Evolutionary conservation across 768 basidiomycete genomes (phyloP).

Genomic region (Lactarius hatsudake): DNA sequence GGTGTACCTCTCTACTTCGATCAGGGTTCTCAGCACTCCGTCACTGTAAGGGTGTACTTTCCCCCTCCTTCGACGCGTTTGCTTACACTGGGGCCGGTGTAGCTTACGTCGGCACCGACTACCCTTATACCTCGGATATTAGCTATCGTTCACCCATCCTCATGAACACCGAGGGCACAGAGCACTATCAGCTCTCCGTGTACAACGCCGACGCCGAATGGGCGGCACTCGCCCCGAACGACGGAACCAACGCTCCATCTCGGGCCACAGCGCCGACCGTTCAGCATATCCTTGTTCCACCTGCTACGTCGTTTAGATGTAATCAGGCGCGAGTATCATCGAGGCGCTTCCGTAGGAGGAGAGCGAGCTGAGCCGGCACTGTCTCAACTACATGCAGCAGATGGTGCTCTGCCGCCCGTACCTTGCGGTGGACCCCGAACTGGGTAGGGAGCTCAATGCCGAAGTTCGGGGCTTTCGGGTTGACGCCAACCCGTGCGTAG

Average conservation of each 20-base stretch:
- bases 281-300: conserved; percentile 41
- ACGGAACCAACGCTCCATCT: conserved; percentile 33
- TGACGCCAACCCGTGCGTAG: conserved; percentile 12
- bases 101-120: too few relatives aligned
- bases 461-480: conserved; percentile 19
- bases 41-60: neutral
- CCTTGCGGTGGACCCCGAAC: conserved; percentile 33
- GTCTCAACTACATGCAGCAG: conserved; percentile 42
- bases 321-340: conserved; percentile 33
- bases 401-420: conserved; percentile 39
- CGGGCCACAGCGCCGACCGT: conserved; percentile 31
- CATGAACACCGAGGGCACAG: conserved; percentile 10
- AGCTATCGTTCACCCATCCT: conserved; percentile 1
- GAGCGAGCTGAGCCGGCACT: conserved; percentile 32
- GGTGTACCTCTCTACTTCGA: conserved; percentile 5
- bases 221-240: conserved; percentile 30
- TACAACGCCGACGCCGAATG: conserved; percentile 27
- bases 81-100: too few relatives aligned
- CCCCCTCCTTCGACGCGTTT: neutral
- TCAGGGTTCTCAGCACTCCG: neutral
- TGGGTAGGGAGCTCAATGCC: conserved; percentile 12
- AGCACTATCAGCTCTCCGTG: conserved; percentile 16
- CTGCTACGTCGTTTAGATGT: conserved; percentile 42
- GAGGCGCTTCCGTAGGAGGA: neutral
- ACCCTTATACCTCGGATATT: too few relatives aligned